Evolutionary conservation across 106 monocot genomes (phyloP), one percentile per base, ranked within the genome.

Genomic region (Phalaenopsis aphrodite): DNA sequence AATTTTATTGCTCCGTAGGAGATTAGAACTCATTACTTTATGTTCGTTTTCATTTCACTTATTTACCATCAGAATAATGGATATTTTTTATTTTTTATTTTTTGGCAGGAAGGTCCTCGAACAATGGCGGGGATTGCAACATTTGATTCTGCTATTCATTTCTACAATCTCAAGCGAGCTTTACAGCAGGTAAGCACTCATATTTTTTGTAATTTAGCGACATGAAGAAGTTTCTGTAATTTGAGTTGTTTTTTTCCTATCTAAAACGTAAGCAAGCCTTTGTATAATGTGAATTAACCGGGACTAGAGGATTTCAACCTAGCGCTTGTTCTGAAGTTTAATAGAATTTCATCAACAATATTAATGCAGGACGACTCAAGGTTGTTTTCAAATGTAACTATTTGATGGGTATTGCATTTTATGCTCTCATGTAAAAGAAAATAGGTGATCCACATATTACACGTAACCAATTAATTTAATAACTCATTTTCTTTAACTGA

Each of bases 91-190:
- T 45, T 45, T 45, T 45, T 45, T 45, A 30, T 17, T 67, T 79
- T 58, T 90, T 81, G 86, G 83, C 86, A 99, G 98, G 98, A 99
- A 79, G 94, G 94, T 79, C 94, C 92, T 73, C 88, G 88, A 1
- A 99, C 94, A 74, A 85, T 99, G 91, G 92, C 94, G 19, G 98
- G 98, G 5, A 77, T 99, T 87, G 98, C 94, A 73, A 94, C 98
- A 42, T 99, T 89, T 89, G 98, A 99, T 83, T 99, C 92, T 21
- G 82, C 90, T 66, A 91, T 99, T 88, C 98, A 99, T 91, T 99
- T 99, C 78, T 99, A 94, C 87, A 99, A 89, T 87, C 82, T 99
- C 17, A 92, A 89, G 80, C 84, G 89, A 55, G 89, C 82, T 83
- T 84, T 84, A 30, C 98, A 99, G 66, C 98, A 94, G 94, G 98